These are phyloP conservation scores for Nemania sp. DNA, from an alignment of 2,329 filamentous ascomycete species.

Conservation along the genomic window DNA sequence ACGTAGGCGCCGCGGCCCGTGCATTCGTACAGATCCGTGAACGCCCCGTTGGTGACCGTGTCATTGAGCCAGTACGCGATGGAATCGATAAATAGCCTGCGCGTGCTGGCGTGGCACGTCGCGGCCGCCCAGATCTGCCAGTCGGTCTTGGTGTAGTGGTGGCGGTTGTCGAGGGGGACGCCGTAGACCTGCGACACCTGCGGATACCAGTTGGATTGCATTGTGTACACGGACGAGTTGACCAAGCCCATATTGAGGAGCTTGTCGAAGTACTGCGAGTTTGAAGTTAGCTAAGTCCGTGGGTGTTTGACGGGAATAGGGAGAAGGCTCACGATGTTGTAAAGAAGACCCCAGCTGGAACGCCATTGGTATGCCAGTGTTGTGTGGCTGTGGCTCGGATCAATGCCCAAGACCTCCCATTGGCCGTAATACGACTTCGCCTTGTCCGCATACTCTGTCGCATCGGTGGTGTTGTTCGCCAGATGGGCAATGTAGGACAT, in stretches of 20 bases:
- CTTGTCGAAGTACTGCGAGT: constrained; percentile 36
- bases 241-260: constrained; percentile 44
- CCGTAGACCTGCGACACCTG: constrained; percentile 71
- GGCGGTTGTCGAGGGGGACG: constrained; percentile 70
- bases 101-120: constrained; percentile 59
- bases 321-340: not conserved
- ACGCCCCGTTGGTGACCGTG: constrained; percentile 64
- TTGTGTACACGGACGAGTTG: constrained; percentile 35
- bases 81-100: constrained; percentile 64
- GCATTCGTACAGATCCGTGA: constrained; percentile 71
- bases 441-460: constrained; percentile 62
- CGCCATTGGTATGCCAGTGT: constrained; percentile 39
- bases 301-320: not conserved
- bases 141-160: constrained; percentile 74
- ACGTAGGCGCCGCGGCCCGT: constrained; percentile 59
- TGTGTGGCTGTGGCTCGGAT: constrained; percentile 34
- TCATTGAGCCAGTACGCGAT: constrained; percentile 73
- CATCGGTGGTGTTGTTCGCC: constrained; percentile 59
- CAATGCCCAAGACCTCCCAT: constrained; percentile 35
- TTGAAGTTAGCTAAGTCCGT: not conserved
- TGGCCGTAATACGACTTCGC: constrained; percentile 31
- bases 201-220: constrained; percentile 42
- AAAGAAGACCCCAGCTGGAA: constrained; percentile 29
- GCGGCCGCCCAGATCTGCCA: constrained; percentile 77
- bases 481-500: constrained; percentile 66